phyloP scores from a whole-genome alignment of 805 yeast species.

The Zygoascus flipseniorum region DNA sequence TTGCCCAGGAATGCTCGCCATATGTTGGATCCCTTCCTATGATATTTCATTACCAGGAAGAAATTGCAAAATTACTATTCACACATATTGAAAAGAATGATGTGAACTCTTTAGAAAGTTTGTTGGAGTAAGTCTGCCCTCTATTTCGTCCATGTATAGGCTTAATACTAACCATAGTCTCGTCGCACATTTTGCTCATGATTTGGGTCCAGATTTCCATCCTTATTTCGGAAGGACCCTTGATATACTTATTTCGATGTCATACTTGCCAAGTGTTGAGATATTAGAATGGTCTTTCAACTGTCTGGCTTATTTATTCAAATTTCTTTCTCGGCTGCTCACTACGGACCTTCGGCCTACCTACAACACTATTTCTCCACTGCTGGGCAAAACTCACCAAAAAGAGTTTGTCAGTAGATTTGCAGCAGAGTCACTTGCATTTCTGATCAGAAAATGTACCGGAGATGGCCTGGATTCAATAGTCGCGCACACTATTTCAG shows the following conservation, averaged over 20 bases:
- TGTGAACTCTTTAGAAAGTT: conserved; percentile 65
- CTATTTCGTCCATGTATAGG: not conserved
- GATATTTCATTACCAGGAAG: conserved; percentile 58
- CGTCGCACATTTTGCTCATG: conserved; percentile 80
- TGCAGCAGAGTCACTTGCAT: conserved; percentile 86
- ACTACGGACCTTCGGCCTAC: conserved; percentile 62
- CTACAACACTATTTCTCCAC: conserved; percentile 52
- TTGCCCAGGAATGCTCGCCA: conserved; percentile 47
- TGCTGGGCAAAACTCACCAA: conserved; percentile 48
- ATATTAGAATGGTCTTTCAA: conserved; percentile 76
- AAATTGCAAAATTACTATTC: conserved; percentile 48
- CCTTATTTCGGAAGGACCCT: conserved; percentile 53
- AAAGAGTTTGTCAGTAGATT: conserved; percentile 61
- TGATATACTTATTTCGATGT: conserved; percentile 16
- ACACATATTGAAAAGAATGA: conserved; percentile 48
- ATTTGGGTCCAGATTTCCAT: conserved; percentile 85
- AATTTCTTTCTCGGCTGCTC: conserved; percentile 64
- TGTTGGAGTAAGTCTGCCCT: conserved; percentile 48
- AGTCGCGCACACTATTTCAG: conserved; percentile 33
- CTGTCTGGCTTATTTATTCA: conserved; percentile 79
- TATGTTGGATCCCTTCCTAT: conserved; percentile 69
- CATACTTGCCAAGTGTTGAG: conserved; percentile 37
- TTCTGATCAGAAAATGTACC: conserved; percentile 62
- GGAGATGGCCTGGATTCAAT: conserved; percentile 39
- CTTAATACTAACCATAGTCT: conserved; percentile 26